Conservation (phyloP, 176 grass and related monocot genomes). For the Zoysia pacifica region DNA sequence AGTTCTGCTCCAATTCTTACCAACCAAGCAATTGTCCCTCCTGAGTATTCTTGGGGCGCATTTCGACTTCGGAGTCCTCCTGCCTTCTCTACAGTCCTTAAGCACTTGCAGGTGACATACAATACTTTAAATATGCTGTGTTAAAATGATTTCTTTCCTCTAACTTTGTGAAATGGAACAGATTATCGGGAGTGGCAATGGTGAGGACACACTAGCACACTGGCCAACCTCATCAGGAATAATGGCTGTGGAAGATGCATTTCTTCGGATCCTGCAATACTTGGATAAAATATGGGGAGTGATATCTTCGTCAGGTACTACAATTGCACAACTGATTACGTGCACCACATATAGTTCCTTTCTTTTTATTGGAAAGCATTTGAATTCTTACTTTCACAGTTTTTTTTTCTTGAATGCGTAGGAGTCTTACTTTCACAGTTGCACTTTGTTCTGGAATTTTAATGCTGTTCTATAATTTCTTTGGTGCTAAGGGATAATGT, state of each 20-base stretch:
- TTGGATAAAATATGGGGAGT: slow-evolving; percentile 89
- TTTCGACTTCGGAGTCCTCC: slow-evolving; percentile 89
- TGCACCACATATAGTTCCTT: background rate
- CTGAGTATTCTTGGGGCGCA: slow-evolving; percentile 93
- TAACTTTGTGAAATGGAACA: slow-evolving; percentile 47
- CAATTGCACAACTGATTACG: slow-evolving; percentile 30
- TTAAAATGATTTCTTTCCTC: slow-evolving; percentile 27
- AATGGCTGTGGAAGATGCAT: slow-evolving; percentile 83
- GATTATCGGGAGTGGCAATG: slow-evolving; percentile 93
- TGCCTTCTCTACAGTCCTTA: slow-evolving; percentile 77
- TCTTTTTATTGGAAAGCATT: slow-evolving; percentile 9
- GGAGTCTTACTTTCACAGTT: background rate
- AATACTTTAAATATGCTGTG: slow-evolving; percentile 19
- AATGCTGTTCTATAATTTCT: background rate
- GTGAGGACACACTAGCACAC: slow-evolving; percentile 88
- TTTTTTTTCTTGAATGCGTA: background rate
- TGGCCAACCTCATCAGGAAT: slow-evolving; percentile 82
- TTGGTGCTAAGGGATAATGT: background rate
- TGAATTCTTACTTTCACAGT: background rate
- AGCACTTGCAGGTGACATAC: slow-evolving; percentile 71
- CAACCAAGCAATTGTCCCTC: slow-evolving; percentile 80
- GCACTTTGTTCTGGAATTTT: background rate
- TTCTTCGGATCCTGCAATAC: slow-evolving; percentile 76
- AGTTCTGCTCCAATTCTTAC: slow-evolving; percentile 83
- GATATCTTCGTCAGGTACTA: slow-evolving; percentile 78